phyloP scores from a whole-genome alignment of 2,329 filamentous ascomycete genomes.

The Aspergillus tanneri region DNA sequence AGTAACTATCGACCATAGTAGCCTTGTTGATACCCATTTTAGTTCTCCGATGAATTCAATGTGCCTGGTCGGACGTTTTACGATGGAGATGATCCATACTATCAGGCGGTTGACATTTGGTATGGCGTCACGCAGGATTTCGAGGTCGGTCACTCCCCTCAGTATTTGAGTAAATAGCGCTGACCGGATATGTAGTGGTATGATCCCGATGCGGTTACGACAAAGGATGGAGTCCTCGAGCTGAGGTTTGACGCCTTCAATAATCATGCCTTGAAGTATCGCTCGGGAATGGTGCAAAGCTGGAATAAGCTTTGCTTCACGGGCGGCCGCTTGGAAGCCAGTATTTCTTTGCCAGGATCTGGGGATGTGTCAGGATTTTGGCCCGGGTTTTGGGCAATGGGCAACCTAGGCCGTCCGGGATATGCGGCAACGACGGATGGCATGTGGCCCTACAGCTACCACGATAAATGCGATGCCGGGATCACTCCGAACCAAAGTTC shows the following conservation, averaged over 20 bases:
- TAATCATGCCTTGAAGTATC: slow-evolving; percentile 65
- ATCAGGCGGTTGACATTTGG: slow-evolving; percentile 67
- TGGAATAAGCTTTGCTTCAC: slow-evolving; percentile 76
- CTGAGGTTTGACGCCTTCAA: slow-evolving; percentile 64
- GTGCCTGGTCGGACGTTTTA: slow-evolving; percentile 67
- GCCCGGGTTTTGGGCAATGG: slow-evolving; percentile 76
- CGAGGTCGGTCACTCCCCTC: slow-evolving; percentile 48
- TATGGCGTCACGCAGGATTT: slow-evolving; percentile 70
- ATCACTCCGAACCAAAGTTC: slow-evolving; percentile 72
- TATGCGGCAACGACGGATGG: slow-evolving; percentile 70
- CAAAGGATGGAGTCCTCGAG: slow-evolving; percentile 61
- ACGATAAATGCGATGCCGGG: slow-evolving; percentile 65
- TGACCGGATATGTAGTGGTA: slow-evolving; percentile 57
- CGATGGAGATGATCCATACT: slow-evolving; percentile 67
- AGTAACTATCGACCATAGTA: too few species aligned
- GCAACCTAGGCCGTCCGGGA: slow-evolving; percentile 68
- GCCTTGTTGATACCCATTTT: background rate
- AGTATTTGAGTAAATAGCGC: background rate
- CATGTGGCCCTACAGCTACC: slow-evolving; percentile 72
- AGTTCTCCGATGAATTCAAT: slow-evolving; percentile 73
- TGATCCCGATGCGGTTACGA: slow-evolving; percentile 66
- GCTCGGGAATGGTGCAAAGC: slow-evolving; percentile 72
- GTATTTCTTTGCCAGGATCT: slow-evolving; percentile 66
- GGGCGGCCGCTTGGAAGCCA: slow-evolving; percentile 67
- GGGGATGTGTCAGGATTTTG: slow-evolving; percentile 69